Conservation (phyloP, 129 eudicot species). For the Artemisia argyi region DNA sequence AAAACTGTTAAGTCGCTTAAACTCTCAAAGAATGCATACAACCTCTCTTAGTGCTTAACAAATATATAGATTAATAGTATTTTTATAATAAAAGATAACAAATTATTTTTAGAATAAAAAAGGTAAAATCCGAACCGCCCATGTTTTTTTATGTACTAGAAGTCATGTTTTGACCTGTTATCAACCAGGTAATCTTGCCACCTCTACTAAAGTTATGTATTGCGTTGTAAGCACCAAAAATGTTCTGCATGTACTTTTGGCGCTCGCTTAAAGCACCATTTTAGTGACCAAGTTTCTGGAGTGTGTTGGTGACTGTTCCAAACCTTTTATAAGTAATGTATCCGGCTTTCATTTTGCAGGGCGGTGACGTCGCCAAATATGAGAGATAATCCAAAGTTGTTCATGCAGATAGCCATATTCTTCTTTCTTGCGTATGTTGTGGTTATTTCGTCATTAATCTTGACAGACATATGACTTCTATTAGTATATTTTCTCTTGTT, state of each 20-base stretch:
- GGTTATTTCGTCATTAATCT: slow-evolving; percentile 79
- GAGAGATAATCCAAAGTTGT: slow-evolving; percentile 96
- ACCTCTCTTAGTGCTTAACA: too few species aligned
- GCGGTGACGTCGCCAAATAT: slow-evolving; percentile 96
- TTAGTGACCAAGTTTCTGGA: not conserved
- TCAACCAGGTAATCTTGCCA: not conserved
- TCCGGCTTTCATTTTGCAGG: slow-evolving; percentile 45
- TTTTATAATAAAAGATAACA: too few species aligned
- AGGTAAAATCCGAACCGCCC: too few species aligned
- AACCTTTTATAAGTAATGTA: not conserved
- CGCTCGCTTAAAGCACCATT: slow-evolving; percentile 6
- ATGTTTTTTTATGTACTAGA: too few species aligned
- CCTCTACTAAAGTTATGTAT: not conserved
- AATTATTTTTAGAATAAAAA: too few species aligned
- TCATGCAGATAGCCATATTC: slow-evolving; percentile 85
- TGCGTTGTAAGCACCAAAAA: not conserved
- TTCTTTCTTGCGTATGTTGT: slow-evolving; percentile 96
- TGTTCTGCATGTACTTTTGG: not conserved
- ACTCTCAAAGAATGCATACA: too few species aligned
- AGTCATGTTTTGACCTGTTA: too few species aligned
- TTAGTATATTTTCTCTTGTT: slow-evolving; percentile 5
- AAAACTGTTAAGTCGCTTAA: too few species aligned
- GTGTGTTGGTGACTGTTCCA: not conserved
- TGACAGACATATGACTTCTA: slow-evolving; percentile 69
- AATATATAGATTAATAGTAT: too few species aligned